phyloP scores from a whole-genome alignment of 257 asterid species.

The Solanum tarapatanum region DNA sequence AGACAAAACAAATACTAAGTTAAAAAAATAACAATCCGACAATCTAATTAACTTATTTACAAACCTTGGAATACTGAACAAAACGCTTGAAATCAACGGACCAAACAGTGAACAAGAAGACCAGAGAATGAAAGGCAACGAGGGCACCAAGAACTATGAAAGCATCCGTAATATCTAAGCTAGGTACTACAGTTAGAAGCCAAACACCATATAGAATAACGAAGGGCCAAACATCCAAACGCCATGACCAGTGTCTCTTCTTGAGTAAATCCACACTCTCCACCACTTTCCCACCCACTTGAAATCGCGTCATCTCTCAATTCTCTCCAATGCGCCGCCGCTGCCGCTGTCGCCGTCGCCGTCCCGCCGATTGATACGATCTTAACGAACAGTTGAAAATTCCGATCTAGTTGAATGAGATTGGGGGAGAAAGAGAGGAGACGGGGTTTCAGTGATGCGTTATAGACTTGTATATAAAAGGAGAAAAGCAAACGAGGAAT shows the following conservation, averaged over 20 bases:
- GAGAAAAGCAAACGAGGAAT: not conserved
- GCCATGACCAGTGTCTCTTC: slow-evolving; percentile 83
- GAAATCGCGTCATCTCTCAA: slow-evolving; percentile 54
- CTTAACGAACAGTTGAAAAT: not conserved
- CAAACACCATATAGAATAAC: slow-evolving; percentile 57
- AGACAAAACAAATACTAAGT: not conserved
- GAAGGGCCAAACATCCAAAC: slow-evolving; percentile 86
- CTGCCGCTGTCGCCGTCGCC: not conserved
- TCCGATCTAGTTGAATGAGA: not conserved
- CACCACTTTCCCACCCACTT: slow-evolving; percentile 94
- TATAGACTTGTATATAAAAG: not conserved
- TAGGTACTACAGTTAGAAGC: slow-evolving; percentile 64
- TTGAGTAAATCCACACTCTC: slow-evolving; percentile 73
- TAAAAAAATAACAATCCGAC: not conserved
- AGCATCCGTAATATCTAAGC: slow-evolving; percentile 75
- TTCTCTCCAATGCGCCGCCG: not conserved
- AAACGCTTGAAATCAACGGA: slow-evolving; percentile 82
- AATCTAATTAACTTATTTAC: not conserved
- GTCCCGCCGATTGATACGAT: not conserved
- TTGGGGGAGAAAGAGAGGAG: not conserved
- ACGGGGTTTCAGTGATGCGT: not conserved
- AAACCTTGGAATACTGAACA: slow-evolving; percentile 68
- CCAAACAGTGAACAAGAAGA: slow-evolving; percentile 91
- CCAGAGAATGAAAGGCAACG: slow-evolving; percentile 48
- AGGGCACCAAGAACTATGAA: slow-evolving; percentile 60